These are phyloP conservation scores for Pleurotus ostreatus DNA, from an alignment of 768 basidiomycete genomes.

Conservation along the genomic window DNA sequence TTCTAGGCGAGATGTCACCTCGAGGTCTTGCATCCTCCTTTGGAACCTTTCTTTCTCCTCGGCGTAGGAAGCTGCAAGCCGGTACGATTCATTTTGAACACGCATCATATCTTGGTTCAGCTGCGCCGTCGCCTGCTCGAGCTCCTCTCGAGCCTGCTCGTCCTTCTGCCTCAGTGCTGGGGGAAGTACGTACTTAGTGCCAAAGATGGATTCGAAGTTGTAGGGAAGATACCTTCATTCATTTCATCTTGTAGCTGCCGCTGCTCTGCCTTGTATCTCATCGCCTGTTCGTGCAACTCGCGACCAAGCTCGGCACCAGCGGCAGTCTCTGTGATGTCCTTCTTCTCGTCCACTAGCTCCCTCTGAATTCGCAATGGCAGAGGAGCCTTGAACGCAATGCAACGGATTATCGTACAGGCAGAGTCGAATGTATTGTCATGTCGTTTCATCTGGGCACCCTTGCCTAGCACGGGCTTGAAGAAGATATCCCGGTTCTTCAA, in stretches of 20 bases:
- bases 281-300: slow-evolving; percentile 11
- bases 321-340: slow-evolving; percentile 30
- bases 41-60: slow-evolving; percentile 22
- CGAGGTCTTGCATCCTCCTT: background rate
- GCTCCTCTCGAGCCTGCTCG: slow-evolving; percentile 29
- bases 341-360: slow-evolving; percentile 14
- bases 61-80: slow-evolving; percentile 26
- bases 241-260: slow-evolving; percentile 11
- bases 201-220: background rate
- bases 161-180: slow-evolving; percentile 27
- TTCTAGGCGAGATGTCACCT: too few species aligned
- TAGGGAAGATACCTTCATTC: background rate
- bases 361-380: slow-evolving; percentile 14
- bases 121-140: slow-evolving; percentile 30
- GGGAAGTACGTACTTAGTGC: background rate
- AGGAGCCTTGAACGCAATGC: slow-evolving; percentile 17
- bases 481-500: slow-evolving; percentile 27
- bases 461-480: slow-evolving; percentile 39
- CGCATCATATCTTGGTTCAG: slow-evolving; percentile 29
- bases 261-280: slow-evolving; percentile 11
- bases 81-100: slow-evolving; percentile 23
- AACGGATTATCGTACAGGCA: slow-evolving; percentile 27
- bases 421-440: slow-evolving; percentile 27
- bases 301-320: slow-evolving; percentile 20
- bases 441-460: slow-evolving; percentile 34